Evolutionary conservation across 2,329 filamentous ascomycete genomes (phyloP).

Genomic region (Cytospora chrysosperma): DNA sequence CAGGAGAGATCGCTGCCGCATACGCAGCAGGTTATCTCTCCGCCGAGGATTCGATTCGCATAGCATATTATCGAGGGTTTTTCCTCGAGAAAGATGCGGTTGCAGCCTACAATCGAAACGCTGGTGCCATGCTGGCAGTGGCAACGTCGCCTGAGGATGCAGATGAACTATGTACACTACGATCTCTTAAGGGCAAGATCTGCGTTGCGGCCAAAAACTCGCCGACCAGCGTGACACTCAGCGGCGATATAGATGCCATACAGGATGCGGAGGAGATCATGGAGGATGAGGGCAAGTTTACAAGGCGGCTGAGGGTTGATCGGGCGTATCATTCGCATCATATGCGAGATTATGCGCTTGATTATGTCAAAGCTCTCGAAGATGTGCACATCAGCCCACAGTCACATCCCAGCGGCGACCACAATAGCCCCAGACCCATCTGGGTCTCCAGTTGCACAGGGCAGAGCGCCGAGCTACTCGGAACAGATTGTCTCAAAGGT

Average conservation of each 20-base stretch:
- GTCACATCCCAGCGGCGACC: too few species aligned
- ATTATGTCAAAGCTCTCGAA: conserved; percentile 34
- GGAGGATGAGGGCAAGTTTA: conserved; percentile 34
- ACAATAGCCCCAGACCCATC: too few species aligned
- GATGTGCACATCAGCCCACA: too few species aligned
- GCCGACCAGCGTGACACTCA: conserved; percentile 29
- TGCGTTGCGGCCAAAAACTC: conserved; percentile 30
- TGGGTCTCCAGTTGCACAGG: too few species aligned
- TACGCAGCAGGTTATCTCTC: too few species aligned
- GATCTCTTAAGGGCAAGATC: conserved; percentile 24
- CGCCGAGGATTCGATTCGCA: conserved; percentile 37
- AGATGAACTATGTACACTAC: conserved; percentile 9
- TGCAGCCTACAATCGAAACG: neutral
- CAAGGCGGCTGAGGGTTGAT: conserved; percentile 39
- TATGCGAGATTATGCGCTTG: conserved; percentile 39
- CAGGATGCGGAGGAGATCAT: conserved; percentile 32
- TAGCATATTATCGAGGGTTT: conserved; percentile 42
- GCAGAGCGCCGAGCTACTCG: too few species aligned
- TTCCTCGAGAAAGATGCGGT: too few species aligned
- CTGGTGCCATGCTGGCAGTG: conserved; percentile 31
- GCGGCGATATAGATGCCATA: conserved; percentile 30
- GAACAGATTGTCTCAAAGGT: too few species aligned
- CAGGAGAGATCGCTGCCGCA: too few species aligned
- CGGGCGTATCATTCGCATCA: conserved; percentile 45
- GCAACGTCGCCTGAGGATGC: conserved; percentile 24